Conservation (phyloP, 176 grass and related monocot genomes). For the Eleusine coracana region DNA sequence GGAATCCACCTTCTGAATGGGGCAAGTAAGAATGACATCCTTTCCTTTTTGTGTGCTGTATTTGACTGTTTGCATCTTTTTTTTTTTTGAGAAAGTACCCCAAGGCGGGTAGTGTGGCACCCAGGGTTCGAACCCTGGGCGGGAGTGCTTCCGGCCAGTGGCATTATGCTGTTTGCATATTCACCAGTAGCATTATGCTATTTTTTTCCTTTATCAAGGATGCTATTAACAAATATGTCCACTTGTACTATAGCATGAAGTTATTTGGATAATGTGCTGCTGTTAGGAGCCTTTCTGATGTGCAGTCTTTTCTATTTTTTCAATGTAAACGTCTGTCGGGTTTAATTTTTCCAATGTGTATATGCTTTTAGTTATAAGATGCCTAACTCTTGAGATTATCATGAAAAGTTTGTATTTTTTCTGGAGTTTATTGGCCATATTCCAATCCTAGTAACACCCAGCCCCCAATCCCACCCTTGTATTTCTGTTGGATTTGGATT, state of each 20-base stretch:
- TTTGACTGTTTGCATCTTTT: slow-evolving; percentile 20
- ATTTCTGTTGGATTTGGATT: neutral
- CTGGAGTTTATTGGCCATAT: slow-evolving; percentile 25
- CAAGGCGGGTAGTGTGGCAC: no score
- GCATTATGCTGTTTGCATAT: neutral
- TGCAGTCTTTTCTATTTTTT: neutral
- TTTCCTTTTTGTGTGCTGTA: slow-evolving; percentile 31
- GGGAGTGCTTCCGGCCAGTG: no score
- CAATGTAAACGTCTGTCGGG: neutral
- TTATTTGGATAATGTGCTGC: neutral
- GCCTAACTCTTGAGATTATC: neutral
- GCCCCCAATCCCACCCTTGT: neutral
- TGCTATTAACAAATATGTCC: neutral
- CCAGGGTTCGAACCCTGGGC: no score
- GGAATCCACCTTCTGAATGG: slow-evolving; percentile 98
- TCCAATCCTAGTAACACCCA: no score
- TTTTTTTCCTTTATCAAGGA: neutral
- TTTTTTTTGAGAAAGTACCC: no score
- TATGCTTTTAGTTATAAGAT: slow-evolving; percentile 14
- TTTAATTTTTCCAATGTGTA: slow-evolving; percentile 26
- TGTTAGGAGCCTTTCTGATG: slow-evolving; percentile 5
- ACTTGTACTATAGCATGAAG: neutral
- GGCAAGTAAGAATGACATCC: slow-evolving; percentile 82
- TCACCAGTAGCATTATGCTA: no score
- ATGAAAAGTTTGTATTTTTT: neutral